Evolutionary conservation across 257 asterid genomes (phyloP).

Genomic region (Rehmannia glutinosa): DNA sequence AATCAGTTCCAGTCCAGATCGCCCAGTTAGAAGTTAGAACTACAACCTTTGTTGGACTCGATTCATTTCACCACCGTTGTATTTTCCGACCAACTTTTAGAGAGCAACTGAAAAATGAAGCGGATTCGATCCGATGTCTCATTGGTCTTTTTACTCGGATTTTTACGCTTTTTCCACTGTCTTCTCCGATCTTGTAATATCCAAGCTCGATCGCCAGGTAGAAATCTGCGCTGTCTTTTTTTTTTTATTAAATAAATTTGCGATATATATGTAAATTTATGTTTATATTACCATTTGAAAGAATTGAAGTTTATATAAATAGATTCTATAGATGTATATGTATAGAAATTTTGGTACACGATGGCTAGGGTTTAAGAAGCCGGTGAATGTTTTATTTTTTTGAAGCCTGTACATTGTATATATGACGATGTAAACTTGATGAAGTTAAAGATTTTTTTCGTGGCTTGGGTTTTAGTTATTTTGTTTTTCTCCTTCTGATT

Average conservation of each 20-base stretch:
- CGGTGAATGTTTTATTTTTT: neutral
- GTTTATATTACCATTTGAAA: neutral
- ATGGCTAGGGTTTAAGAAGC: slow-evolving; percentile 28
- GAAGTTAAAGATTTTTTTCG: neutral
- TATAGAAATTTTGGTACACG: neutral
- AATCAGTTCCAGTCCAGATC: neutral
- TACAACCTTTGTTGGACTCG: neutral
- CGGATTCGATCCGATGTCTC: slow-evolving; percentile 29
- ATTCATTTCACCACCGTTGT: neutral
- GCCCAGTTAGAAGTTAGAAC: neutral
- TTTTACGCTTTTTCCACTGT: slow-evolving; percentile 34
- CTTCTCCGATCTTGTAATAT: slow-evolving; percentile 67
- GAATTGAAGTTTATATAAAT: neutral
- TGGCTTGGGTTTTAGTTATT: neutral
- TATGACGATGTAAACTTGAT: neutral
- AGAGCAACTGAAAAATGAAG: slow-evolving; percentile 29
- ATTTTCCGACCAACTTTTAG: slow-evolving; percentile 11
- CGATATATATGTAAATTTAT: neutral
- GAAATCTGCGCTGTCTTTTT: neutral
- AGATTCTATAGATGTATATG: no score
- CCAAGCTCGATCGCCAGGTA: slow-evolving; percentile 89
- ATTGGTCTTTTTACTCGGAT: slow-evolving; percentile 18
- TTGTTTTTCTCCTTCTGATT: neutral
- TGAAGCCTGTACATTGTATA: neutral
- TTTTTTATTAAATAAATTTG: neutral